phyloP scores from a whole-genome alignment of 1,284 basidiomycete genomes.

The Violaceomyces palustris region DNA sequence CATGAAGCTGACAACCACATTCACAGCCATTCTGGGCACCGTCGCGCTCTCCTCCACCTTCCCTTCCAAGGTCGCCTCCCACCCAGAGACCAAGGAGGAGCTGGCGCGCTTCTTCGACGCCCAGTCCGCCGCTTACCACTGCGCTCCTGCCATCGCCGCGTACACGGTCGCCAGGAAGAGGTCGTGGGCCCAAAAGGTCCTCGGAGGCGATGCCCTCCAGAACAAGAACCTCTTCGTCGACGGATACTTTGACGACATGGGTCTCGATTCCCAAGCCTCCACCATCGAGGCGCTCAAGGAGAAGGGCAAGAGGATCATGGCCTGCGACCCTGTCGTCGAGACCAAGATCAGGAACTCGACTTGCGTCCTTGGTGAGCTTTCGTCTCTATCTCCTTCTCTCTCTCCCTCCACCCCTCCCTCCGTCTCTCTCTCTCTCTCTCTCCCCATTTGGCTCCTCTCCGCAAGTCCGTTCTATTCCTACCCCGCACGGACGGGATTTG shows the following conservation, averaged over 20 bases:
- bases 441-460: no score
- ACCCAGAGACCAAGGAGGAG: slow-evolving; percentile 45
- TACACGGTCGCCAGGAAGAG: slow-evolving; percentile 49
- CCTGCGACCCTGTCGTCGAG: slow-evolving; percentile 44
- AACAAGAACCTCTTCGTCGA: slow-evolving; percentile 53
- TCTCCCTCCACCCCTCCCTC: no score
- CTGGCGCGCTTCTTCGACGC: slow-evolving; percentile 44
- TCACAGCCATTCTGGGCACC: neutral
- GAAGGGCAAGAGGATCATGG: slow-evolving; percentile 42
- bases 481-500: no score
- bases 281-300: slow-evolving; percentile 34
- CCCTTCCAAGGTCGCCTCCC: slow-evolving; percentile 38
- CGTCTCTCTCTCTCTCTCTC: no score
- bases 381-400: neutral
- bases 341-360: slow-evolving; percentile 52
- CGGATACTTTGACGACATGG: slow-evolving; percentile 44
- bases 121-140: slow-evolving; percentile 53
- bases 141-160: slow-evolving; percentile 52
- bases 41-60: neutral
- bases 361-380: no score
- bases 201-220: slow-evolving; percentile 38
- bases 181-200: slow-evolving; percentile 42
- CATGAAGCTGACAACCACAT: no score
- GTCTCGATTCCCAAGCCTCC: slow-evolving; percentile 21
- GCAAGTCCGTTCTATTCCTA: no score